Evolutionary conservation across 352 stramenopile species (phyloP).

Genomic region (Pythium monospermum): DNA sequence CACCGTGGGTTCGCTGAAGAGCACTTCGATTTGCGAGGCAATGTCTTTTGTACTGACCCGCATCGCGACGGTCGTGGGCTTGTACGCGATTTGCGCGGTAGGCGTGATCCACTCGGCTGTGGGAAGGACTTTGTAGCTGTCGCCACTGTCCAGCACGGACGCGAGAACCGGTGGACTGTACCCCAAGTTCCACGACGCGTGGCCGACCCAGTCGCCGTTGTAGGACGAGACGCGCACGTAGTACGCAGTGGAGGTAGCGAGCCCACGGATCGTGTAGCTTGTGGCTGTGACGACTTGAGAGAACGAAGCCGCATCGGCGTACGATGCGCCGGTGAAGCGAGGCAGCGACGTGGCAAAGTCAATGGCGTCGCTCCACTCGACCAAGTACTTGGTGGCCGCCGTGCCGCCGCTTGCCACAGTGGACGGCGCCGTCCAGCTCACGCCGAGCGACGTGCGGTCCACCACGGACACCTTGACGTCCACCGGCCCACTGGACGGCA

Average conservation of each 20-base stretch:
- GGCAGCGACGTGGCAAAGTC: constrained; percentile 35
- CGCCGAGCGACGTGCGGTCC: constrained; percentile 51
- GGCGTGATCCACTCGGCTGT: constrained; percentile 36
- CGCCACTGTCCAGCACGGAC: constrained; percentile 27
- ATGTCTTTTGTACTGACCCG: constrained; percentile 71
- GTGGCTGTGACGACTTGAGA: constrained; percentile 40
- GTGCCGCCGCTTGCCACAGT: no score
- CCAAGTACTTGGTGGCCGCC: constrained; percentile 59
- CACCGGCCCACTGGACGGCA: constrained; percentile 42
- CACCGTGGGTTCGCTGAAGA: constrained; percentile 58
- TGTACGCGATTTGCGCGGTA: constrained; percentile 49
- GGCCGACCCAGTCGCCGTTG: constrained; percentile 56
- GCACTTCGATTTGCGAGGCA: constrained; percentile 72
- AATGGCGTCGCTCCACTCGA: constrained; percentile 69
- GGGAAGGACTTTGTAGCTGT: constrained; percentile 7
- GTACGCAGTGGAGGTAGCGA: constrained; percentile 77
- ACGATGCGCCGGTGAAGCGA: constrained; percentile 29
- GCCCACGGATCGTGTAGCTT: constrained; percentile 75
- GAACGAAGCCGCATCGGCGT: constrained; percentile 39
- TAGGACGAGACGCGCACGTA: constrained; percentile 87
- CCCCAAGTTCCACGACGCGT: constrained; percentile 25
- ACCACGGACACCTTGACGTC: constrained; percentile 58
- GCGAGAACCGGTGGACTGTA: constrained; percentile 65
- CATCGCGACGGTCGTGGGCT: constrained; percentile 65
- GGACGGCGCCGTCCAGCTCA: constrained; percentile 49